Evolutionary conservation across 169 alveolate species (phyloP).

Genomic region (Cyclospora cayetanensis): DNA sequence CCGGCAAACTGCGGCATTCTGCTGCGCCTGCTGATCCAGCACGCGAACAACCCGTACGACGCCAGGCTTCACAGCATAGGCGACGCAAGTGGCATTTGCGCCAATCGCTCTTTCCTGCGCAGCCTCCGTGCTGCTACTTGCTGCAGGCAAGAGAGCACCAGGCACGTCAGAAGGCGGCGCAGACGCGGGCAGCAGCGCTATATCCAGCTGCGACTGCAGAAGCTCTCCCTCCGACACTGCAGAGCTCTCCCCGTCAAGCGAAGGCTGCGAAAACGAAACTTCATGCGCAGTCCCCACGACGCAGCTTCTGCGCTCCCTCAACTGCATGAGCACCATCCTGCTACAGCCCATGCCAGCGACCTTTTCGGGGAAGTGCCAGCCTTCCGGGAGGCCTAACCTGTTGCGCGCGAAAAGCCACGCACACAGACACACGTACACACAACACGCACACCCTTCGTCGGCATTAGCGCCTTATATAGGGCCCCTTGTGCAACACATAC

Average conservation of each 20-base stretch:
- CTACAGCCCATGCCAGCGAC: background rate
- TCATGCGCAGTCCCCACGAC: slow-evolving; percentile 3
- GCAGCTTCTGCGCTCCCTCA: background rate
- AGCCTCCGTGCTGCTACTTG: background rate
- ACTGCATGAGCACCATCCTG: background rate
- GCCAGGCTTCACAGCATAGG: slow-evolving; percentile 27
- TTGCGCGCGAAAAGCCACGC: too few relatives aligned
- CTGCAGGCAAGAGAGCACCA: background rate
- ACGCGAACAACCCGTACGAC: slow-evolving; percentile 41
- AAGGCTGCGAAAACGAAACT: background rate
- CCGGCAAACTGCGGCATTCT: slow-evolving; percentile 1
- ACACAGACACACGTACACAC: too few relatives aligned
- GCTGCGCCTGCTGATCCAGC: slow-evolving; percentile 3
- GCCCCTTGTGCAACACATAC: background rate
- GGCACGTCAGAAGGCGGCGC: background rate
- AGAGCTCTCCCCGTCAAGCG: background rate
- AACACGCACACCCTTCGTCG: background rate
- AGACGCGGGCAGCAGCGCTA: slow-evolving; percentile 41
- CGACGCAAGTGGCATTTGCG: slow-evolving; percentile 33
- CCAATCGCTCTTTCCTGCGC: background rate
- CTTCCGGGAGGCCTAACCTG: too few relatives aligned
- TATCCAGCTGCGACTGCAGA: background rate
- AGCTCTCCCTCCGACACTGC: background rate
- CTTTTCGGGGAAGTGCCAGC: background rate
- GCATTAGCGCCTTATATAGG: background rate